These are phyloP conservation scores for Serpula lacrymans DNA, from an alignment of 768 basidiomycete genomes.

Conservation along the genomic window DNA sequence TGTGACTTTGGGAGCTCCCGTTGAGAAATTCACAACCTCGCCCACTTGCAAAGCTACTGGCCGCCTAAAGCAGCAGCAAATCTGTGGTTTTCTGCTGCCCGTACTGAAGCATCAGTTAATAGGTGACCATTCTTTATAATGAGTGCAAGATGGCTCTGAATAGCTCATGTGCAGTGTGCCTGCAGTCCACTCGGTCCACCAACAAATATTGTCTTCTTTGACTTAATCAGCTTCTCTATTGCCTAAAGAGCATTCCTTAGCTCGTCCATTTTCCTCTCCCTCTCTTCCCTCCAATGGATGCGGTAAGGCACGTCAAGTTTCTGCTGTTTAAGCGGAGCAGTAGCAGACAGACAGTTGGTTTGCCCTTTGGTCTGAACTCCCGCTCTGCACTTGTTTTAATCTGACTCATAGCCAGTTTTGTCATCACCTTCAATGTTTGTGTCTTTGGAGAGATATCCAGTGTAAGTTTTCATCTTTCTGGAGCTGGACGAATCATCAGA, in stretches of 20 bases:
- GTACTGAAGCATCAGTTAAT: conserved; percentile 21
- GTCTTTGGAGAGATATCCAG: too few species aligned
- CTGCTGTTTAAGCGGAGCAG: conserved; percentile 18
- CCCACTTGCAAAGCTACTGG: conserved; percentile 22
- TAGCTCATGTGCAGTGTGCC: conserved; percentile 19
- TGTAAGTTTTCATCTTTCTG: too few species aligned
- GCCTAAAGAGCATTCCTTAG: conserved; percentile 13
- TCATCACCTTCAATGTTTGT: too few species aligned
- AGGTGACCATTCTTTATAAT: conserved; percentile 22
- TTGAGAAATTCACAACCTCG: conserved; percentile 5
- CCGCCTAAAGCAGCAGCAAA: conserved; percentile 31
- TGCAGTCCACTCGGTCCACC: conserved; percentile 27
- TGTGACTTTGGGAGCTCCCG: conserved; percentile 2
- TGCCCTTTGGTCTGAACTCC: background rate
- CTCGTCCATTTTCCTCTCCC: background rate
- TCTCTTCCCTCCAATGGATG: background rate
- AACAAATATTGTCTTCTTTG: conserved; percentile 20
- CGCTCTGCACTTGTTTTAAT: background rate
- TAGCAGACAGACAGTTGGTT: conserved; percentile 1
- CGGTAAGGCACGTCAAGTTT: conserved; percentile 17
- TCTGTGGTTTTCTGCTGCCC: conserved; percentile 27
- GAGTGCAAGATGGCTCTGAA: conserved; percentile 27
- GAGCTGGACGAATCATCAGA: too few species aligned
- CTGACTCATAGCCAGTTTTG: background rate
- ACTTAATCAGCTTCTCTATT: conserved; percentile 19